These are phyloP conservation scores for Rubia tinctorum DNA, from an alignment of 305 asterid species.

Conservation along the genomic window DNA sequence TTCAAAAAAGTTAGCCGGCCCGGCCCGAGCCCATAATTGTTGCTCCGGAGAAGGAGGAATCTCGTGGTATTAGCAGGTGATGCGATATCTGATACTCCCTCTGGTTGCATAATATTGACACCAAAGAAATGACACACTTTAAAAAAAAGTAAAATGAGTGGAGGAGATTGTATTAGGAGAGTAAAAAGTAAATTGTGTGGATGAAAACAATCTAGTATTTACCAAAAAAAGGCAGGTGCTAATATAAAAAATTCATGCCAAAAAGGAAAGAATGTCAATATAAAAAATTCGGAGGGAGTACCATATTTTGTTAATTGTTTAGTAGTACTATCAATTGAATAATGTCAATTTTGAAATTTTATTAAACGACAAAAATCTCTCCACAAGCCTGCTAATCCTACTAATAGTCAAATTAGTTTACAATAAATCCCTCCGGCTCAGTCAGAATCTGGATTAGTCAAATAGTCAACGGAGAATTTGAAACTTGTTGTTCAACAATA, in stretches of 20 bases:
- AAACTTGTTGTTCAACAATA: background rate
- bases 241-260: too few species aligned
- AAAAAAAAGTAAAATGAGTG: too few species aligned
- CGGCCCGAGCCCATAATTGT: background rate
- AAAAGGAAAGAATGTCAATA: too few species aligned
- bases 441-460: background rate
- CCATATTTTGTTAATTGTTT: constrained; percentile 10
- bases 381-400: background rate
- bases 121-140: too few species aligned
- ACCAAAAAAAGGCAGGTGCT: too few species aligned
- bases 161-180: too few species aligned
- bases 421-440: background rate
- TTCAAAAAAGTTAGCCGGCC: too few species aligned
- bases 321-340: background rate
- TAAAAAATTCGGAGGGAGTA: too few species aligned
- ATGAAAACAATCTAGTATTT: too few species aligned
- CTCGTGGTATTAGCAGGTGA: constrained; percentile 17
- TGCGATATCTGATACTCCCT: constrained; percentile 15
- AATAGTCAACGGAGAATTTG: background rate
- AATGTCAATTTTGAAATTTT: background rate
- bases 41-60: constrained; percentile 15
- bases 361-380: background rate
- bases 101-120: too few species aligned
- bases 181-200: too few species aligned
- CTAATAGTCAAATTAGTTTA: background rate